A percentile compares a stretch with the other conserved stretches of the same genome.
Conservation (phyloP, 2,329 filamentous ascomycete species). For the Colletotrichum tabaci region DNA sequence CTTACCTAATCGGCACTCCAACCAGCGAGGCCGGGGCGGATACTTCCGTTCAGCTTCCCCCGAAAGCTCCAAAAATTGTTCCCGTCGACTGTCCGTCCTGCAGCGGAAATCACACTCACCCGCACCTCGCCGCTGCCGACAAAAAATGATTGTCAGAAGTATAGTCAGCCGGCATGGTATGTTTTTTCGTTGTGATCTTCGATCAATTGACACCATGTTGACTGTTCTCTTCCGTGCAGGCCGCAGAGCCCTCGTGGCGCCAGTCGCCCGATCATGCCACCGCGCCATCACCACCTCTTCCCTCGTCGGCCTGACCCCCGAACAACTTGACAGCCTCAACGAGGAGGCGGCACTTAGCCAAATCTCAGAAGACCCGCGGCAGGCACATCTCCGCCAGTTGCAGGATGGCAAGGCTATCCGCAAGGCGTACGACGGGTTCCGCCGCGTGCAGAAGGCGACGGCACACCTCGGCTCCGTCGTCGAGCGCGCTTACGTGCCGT, state of each 20-base stretch:
- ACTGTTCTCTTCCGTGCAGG: slow-evolving; percentile 53
- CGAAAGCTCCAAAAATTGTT: slow-evolving; percentile 42
- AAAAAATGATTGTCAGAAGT: slow-evolving; percentile 71
- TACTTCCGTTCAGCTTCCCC: slow-evolving; percentile 31
- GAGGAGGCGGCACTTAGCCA: slow-evolving; percentile 41
- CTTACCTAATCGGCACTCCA: slow-evolving; percentile 25
- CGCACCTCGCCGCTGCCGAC: slow-evolving; percentile 46
- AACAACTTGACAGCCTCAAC: slow-evolving; percentile 45
- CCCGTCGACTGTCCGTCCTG: slow-evolving; percentile 21
- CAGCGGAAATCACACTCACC: slow-evolving; percentile 63
- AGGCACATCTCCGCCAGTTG: neutral
- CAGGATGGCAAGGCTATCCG: neutral
- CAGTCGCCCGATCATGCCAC: slow-evolving; percentile 57
- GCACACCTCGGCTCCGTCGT: slow-evolving; percentile 62
- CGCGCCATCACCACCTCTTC: slow-evolving; percentile 57
- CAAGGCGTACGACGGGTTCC: slow-evolving; percentile 13
- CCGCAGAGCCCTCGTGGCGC: slow-evolving; percentile 66
- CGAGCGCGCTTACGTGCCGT: slow-evolving; percentile 74
- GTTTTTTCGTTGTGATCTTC: slow-evolving; percentile 41
- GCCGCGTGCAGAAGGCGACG: slow-evolving; percentile 32
- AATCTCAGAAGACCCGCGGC: neutral
- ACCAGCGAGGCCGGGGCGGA: slow-evolving; percentile 10
- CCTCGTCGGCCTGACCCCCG: slow-evolving; percentile 46
- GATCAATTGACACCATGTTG: slow-evolving; percentile 43
- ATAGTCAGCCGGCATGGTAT: slow-evolving; percentile 69